A percentile compares a stretch with the other conserved stretches of the same genome.
Conservation (phyloP, 305 asterid genomes). For the Euphrasia arctica region DNA sequence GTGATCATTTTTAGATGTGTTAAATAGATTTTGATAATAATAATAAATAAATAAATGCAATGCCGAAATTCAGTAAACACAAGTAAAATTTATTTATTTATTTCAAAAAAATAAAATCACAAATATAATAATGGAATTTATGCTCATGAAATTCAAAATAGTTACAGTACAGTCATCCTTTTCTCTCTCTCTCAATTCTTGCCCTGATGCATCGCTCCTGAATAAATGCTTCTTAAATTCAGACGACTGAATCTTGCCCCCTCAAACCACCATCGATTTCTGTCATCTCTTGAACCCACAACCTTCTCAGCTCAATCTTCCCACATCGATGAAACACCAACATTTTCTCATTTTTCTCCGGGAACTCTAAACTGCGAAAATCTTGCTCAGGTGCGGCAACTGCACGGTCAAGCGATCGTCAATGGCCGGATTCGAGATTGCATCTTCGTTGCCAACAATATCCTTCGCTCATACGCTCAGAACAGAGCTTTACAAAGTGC, state of each 20-base stretch:
- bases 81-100: no score
- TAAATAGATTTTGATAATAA: no score
- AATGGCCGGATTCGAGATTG: slow-evolving; percentile 25
- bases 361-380: slow-evolving; percentile 28
- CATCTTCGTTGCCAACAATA: slow-evolving; percentile 33
- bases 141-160: no score
- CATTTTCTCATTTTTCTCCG: slow-evolving; percentile 20
- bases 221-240: slow-evolving; percentile 27
- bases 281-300: slow-evolving; percentile 26
- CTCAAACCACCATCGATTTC: slow-evolving; percentile 26
- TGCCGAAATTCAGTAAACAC: no score
- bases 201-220: no score
- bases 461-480: slow-evolving; percentile 37
- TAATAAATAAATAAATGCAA: no score
- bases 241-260: slow-evolving; percentile 22
- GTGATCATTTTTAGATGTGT: no score
- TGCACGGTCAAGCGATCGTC: slow-evolving; percentile 38
- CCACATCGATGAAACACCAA: slow-evolving; percentile 14
- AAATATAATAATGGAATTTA: no score
- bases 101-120: no score
- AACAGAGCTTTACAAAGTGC: slow-evolving; percentile 38
- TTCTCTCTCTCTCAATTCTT: no score
- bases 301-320: slow-evolving; percentile 14
- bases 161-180: no score
- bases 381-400: slow-evolving; percentile 38